phyloP scores from a whole-genome alignment of 306 rosid species.

The Geum urbanum region DNA sequence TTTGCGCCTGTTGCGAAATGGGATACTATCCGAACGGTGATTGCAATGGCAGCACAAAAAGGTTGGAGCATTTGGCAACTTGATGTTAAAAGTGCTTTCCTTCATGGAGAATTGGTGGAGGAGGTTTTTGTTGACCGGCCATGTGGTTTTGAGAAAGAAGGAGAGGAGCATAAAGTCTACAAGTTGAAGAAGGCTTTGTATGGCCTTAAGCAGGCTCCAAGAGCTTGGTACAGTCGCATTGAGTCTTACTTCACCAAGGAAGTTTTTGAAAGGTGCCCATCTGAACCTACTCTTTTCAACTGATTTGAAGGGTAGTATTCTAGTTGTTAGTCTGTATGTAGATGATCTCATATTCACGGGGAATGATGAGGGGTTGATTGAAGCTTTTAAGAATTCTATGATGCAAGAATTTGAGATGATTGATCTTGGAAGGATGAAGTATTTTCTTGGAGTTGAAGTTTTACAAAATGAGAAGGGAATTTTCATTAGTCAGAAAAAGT shows the following conservation, averaged over 20 bases:
- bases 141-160: background rate
- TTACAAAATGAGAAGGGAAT: background rate
- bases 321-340: too few relatives aligned
- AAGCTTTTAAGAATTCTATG: too few relatives aligned
- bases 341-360: too few relatives aligned
- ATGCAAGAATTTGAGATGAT: too few relatives aligned
- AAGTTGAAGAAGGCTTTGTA: background rate
- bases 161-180: slow-evolving; percentile 5
- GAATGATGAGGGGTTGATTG: too few relatives aligned
- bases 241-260: background rate
- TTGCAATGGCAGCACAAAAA: background rate
- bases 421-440: too few relatives aligned
- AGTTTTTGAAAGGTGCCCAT: background rate
- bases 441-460: slow-evolving; percentile 5
- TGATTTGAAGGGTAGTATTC: too few relatives aligned
- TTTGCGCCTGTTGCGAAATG: too few relatives aligned
- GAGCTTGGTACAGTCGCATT: background rate
- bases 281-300: too few relatives aligned
- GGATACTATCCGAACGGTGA: background rate
- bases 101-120: background rate
- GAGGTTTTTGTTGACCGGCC: background rate
- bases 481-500: background rate
- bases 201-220: background rate
- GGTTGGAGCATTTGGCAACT: background rate
- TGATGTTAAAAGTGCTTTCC: background rate